phyloP scores from a whole-genome alignment of 2,329 filamentous ascomycete species.

The Alternaria rosae region DNA sequence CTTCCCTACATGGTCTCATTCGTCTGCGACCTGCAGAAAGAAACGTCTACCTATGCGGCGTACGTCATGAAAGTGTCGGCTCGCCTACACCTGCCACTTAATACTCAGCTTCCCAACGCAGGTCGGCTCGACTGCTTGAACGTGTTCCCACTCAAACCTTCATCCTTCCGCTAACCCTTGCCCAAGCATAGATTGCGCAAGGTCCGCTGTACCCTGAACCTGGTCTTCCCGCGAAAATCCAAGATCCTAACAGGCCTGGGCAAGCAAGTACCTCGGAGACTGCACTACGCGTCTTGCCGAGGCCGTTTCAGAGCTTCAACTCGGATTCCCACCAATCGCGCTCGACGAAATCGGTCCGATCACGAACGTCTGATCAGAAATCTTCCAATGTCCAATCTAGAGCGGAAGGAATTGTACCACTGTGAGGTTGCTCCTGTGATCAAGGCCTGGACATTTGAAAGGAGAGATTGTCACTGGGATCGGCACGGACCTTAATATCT shows the following conservation, averaged over 20 bases:
- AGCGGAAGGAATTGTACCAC: conserved; percentile 5
- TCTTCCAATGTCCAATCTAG: conserved; percentile 1
- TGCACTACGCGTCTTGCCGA: conserved; percentile 4
- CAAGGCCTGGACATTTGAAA: conserved; percentile 6
- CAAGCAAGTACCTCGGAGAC: conserved; percentile 10
- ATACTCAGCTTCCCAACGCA: conserved; percentile 3
- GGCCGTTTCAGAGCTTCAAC: conserved; percentile 4
- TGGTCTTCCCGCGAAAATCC: conserved; percentile 21
- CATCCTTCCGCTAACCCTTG: conserved; percentile 16
- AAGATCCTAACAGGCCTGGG: conserved; percentile 18
- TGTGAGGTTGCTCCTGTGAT: conserved; percentile 3
- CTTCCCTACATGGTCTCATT: neutral
- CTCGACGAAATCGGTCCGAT: neutral
- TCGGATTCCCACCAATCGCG: neutral
- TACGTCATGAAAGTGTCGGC: conserved; percentile 3
- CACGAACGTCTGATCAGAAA: neutral
- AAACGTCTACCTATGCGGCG: neutral
- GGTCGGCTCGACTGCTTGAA: conserved; percentile 5
- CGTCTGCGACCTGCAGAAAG: conserved; percentile 1
- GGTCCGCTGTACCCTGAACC: conserved; percentile 20
- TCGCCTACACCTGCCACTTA: conserved; percentile 8
- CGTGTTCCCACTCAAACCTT: conserved; percentile 5
- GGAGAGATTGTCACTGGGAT: conserved; percentile 17
- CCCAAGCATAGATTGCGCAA: conserved; percentile 17
- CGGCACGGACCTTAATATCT: conserved; percentile 24